phyloP scores from a whole-genome alignment of 2,329 filamentous ascomycete species.

The Phyllosticta ampelicida region DNA sequence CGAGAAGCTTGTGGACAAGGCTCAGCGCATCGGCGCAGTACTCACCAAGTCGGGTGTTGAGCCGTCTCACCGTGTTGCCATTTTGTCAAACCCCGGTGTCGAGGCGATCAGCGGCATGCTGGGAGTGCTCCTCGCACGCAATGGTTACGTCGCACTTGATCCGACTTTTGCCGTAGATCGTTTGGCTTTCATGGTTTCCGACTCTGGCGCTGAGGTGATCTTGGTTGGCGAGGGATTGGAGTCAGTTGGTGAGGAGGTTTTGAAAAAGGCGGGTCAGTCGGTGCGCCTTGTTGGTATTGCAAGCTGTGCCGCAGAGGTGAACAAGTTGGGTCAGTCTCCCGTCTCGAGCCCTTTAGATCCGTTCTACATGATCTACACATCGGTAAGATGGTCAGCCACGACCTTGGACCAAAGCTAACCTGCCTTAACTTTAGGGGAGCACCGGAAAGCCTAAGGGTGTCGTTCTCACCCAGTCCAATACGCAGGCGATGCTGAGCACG shows the following conservation, averaged over 20 bases:
- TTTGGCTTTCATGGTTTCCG: slow-evolving; percentile 14
- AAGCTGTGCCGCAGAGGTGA: background rate
- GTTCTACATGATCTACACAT: slow-evolving; percentile 6
- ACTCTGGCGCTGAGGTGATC: background rate
- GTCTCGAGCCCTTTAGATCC: background rate
- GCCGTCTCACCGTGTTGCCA: slow-evolving; percentile 12
- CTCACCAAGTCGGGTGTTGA: slow-evolving; percentile 10
- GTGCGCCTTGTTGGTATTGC: background rate
- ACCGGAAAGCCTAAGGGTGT: slow-evolving; percentile 7
- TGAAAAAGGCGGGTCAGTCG: background rate
- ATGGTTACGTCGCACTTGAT: slow-evolving; percentile 14
- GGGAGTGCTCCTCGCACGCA: slow-evolving; percentile 10
- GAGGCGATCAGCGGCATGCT: slow-evolving; percentile 16
- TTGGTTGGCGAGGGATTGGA: background rate
- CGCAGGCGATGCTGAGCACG: slow-evolving; percentile 13
- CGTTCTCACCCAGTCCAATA: slow-evolving; percentile 10
- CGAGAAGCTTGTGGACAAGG: slow-evolving; percentile 11
- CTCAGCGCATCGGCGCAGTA: slow-evolving; percentile 12
- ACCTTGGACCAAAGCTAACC: background rate
- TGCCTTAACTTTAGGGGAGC: background rate
- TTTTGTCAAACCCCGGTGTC: slow-evolving; percentile 15
- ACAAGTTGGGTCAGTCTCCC: background rate
- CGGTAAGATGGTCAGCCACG: background rate
- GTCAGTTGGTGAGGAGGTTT: background rate
- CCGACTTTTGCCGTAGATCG: slow-evolving; percentile 16